phyloP scores from a whole-genome alignment of 2,329 filamentous ascomycete genomes.

The Hypoxylon sp. region DNA sequence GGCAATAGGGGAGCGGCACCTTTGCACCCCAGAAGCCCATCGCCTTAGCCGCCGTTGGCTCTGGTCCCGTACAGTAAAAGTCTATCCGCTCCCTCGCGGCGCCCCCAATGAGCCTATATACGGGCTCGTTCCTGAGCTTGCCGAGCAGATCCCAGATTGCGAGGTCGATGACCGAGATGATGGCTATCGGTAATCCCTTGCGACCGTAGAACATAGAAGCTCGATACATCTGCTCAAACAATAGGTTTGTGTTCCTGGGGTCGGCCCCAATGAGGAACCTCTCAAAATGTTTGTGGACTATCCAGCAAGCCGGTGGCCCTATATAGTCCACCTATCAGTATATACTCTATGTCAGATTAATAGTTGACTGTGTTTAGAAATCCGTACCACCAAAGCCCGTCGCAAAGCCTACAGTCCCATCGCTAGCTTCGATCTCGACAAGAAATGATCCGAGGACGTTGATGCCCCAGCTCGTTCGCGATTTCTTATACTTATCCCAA shows the following conservation, averaged over 20 bases:
- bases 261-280: conserved; percentile 91
- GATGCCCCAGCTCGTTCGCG: conserved; percentile 93
- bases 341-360: conserved; percentile 1
- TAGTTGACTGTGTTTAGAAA: conserved; percentile 36
- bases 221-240: conserved; percentile 98
- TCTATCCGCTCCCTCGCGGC: conserved; percentile 86
- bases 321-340: conserved; percentile 28
- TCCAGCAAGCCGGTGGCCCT: conserved; percentile 92
- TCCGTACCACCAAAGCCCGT: conserved; percentile 85
- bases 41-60: conserved; percentile 81
- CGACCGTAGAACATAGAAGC: conserved; percentile 97
- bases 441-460: conserved; percentile 95
- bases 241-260: conserved; percentile 88
- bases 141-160: conserved; percentile 93
- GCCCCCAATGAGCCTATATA: conserved; percentile 94
- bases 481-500: conserved; percentile 90
- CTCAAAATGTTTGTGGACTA: conserved; percentile 93
- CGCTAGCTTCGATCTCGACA: conserved; percentile 87
- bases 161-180: conserved; percentile 95
- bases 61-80: conserved; percentile 96
- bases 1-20: conserved; percentile 89
- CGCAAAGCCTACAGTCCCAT: conserved; percentile 94
- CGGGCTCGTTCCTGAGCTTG: conserved; percentile 91
- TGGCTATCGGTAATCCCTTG: conserved; percentile 89
- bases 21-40: conserved; percentile 95